Evolutionary conservation across 306 rosid genomes (phyloP).

Genomic region (Cucurbita maxima): DNA sequence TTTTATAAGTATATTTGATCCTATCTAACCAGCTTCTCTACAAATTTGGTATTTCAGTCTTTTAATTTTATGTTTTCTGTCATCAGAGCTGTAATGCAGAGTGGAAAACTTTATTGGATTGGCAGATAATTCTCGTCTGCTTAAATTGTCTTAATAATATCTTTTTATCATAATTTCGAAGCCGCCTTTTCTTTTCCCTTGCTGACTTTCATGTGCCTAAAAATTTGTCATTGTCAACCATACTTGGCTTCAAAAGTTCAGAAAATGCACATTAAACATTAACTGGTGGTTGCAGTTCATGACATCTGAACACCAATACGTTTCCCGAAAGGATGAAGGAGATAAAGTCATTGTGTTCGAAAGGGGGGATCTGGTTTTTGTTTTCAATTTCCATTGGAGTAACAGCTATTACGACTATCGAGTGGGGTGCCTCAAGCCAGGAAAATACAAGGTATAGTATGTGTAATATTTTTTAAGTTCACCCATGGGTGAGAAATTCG

Average conservation of each 20-base stretch:
- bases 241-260: not conserved
- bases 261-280: slow-evolving; percentile 2
- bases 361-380: slow-evolving; percentile 72
- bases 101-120: not conserved
- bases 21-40: not conserved
- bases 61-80: not conserved
- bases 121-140: not conserved
- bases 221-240: not conserved
- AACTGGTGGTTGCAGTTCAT: slow-evolving; percentile 57
- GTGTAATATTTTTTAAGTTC: not conserved
- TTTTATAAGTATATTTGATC: not conserved
- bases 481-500: too few species aligned
- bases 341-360: slow-evolving; percentile 65
- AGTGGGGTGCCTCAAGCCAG: slow-evolving; percentile 73
- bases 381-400: slow-evolving; percentile 88
- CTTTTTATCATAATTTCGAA: not conserved
- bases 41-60: not conserved
- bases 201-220: not conserved
- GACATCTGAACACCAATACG: slow-evolving; percentile 76
- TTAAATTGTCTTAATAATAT: not conserved
- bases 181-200: not conserved
- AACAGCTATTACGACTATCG: slow-evolving; percentile 76
- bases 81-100: not conserved
- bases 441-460: slow-evolving; percentile 70
- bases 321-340: slow-evolving; percentile 67